A percentile compares a stretch with the other conserved stretches of the same genome.
Conservation (phyloP, 805 yeast genomes). For the Kazachstania bromeliacearum region DNA sequence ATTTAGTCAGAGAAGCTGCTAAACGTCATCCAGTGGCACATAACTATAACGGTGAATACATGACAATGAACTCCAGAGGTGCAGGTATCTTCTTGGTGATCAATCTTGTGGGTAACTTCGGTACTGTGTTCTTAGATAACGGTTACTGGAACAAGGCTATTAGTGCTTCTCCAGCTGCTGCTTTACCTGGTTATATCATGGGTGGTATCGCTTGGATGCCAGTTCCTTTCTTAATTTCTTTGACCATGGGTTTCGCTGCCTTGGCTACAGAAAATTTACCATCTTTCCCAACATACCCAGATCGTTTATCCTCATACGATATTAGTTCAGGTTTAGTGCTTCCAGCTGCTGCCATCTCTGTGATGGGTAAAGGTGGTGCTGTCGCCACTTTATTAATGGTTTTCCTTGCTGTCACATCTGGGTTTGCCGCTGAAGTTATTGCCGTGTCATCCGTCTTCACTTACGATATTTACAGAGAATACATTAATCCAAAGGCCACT, state of each 20-base stretch:
- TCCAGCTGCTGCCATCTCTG: conserved; percentile 61
- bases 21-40: conserved; percentile 58
- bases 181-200: conserved; percentile 76
- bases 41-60: conserved; percentile 76
- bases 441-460: conserved; percentile 81
- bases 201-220: conserved; percentile 93
- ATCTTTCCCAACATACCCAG: conserved; percentile 72
- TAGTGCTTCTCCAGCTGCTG: conserved; percentile 74
- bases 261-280: conserved; percentile 61
- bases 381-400: conserved; percentile 69
- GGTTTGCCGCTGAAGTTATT: conserved; percentile 84
- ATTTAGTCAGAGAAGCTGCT: conserved; percentile 53
- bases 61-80: conserved; percentile 76
- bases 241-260: conserved; percentile 83
- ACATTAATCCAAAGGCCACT: conserved; percentile 67
- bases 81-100: conserved; percentile 89
- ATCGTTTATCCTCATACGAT: conserved; percentile 52
- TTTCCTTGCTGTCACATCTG: conserved; percentile 89
- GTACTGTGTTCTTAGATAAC: conserved; percentile 78
- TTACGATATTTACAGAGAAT: conserved; percentile 75
- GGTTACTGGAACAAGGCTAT: conserved; percentile 88
- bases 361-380: conserved; percentile 84
- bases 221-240: conserved; percentile 72
- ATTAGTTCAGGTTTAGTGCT: conserved; percentile 74
- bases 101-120: conserved; percentile 81